Percentiles rank a stretch among this genome's conserved stretches.
These are phyloP conservation scores for Hyaloperonospora arabidopsidis DNA, from an alignment of 352 stramenopile genomes.

Conservation along the genomic window DNA sequence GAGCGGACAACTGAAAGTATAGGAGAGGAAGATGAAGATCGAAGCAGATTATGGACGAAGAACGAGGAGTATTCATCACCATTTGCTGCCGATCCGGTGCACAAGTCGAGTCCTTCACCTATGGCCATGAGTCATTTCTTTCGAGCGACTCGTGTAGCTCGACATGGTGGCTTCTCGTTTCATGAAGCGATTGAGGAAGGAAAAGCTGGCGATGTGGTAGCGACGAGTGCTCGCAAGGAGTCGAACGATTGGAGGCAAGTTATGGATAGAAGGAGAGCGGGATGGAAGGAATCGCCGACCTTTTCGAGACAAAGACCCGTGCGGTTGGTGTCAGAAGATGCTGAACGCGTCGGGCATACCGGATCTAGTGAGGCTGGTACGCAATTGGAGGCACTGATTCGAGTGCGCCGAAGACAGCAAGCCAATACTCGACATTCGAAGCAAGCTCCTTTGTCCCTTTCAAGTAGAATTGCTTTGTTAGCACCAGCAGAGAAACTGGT, in stretches of 20 bases:
- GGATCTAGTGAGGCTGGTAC: conserved; percentile 13
- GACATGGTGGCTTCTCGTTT: conserved; percentile 20
- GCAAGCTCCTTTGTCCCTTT: neutral
- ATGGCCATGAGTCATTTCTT: conserved; percentile 15
- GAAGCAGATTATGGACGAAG: conserved; percentile 1
- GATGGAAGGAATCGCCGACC: conserved; percentile 12
- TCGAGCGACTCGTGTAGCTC: conserved; percentile 4
- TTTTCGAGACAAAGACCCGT: conserved; percentile 18
- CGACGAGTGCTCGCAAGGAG: neutral
- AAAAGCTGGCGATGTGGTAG: conserved; percentile 4
- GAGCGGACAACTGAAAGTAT: conserved; percentile 11
- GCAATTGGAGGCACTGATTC: conserved; percentile 21
- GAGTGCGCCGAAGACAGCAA: conserved; percentile 15
- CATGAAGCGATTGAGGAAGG: conserved; percentile 11
- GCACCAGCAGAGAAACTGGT: conserved; percentile 1
- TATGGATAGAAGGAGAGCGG: conserved; percentile 2
- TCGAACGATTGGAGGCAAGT: neutral
- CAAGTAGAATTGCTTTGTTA: neutral
- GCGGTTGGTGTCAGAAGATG: conserved; percentile 15
- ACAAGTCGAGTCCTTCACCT: conserved; percentile 8
- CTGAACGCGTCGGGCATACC: neutral
- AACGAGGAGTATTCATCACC: neutral
- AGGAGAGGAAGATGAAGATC: conserved; percentile 1
- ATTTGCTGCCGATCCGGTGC: conserved; percentile 1
- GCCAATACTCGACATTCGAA: neutral